A percentile compares a stretch with the other conserved stretches of the same genome.
phyloP scores from a whole-genome alignment of 2,329 filamentous ascomycete species.

The Teratosphaeria destructans region DNA sequence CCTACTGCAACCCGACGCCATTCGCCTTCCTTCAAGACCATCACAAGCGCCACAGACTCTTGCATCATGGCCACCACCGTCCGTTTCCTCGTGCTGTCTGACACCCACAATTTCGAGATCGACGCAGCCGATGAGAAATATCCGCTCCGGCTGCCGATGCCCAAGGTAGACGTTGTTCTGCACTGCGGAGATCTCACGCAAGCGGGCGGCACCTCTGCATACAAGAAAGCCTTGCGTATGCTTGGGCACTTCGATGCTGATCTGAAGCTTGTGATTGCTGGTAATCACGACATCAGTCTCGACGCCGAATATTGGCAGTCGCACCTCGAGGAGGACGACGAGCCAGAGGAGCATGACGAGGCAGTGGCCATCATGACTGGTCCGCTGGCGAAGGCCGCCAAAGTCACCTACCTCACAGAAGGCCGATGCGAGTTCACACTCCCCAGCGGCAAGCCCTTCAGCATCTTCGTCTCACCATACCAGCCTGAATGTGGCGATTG shows the following conservation, averaged over 20 bases:
- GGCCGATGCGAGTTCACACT: conserved; percentile 38
- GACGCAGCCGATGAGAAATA: background rate
- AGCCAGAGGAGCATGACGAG: conserved; percentile 12
- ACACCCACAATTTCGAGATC: conserved; percentile 15
- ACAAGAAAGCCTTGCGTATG: conserved; percentile 19
- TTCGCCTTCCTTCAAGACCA: background rate
- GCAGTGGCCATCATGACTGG: background rate
- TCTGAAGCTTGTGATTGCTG: conserved; percentile 28
- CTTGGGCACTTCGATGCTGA: conserved; percentile 22
- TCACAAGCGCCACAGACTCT: background rate
- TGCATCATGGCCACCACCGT: conserved; percentile 1
- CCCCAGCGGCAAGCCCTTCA: conserved; percentile 38
- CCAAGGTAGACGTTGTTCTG: conserved; percentile 25
- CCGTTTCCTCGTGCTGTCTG: conserved; percentile 15
- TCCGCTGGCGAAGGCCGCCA: conserved; percentile 26
- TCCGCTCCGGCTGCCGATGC: background rate
- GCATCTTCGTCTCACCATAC: conserved; percentile 44
- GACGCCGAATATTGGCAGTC: conserved; percentile 11
- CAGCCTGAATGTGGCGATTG: conserved; percentile 42
- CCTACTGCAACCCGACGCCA: background rate
- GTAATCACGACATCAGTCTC: conserved; percentile 27
- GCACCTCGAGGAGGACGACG: conserved; percentile 28
- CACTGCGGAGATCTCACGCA: conserved; percentile 33
- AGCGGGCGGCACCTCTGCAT: conserved; percentile 19
- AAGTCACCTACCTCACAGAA: conserved; percentile 45